A percentile compares a stretch with the other conserved stretches of the same genome.
phyloP scores from a whole-genome alignment of 2,329 filamentous ascomycete genomes.

The Talaromyces verruculosus region DNA sequence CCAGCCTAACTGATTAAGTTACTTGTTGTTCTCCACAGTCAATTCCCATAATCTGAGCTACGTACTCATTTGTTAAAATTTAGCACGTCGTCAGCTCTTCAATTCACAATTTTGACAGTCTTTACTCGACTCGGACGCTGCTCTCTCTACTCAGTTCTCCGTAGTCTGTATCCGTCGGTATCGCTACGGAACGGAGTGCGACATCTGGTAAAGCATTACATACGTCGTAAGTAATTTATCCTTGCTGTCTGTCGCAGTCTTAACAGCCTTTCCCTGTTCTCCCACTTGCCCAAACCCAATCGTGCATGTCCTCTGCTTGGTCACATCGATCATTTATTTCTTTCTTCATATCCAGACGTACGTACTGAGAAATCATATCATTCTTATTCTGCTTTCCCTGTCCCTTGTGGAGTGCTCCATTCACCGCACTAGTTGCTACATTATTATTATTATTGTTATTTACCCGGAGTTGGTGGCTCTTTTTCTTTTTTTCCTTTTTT shows the following conservation, averaged over 20 bases:
- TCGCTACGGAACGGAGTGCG: not conserved
- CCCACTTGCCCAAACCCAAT: conserved; percentile 6
- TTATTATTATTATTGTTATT: conserved; percentile 1
- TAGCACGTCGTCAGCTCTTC: not conserved
- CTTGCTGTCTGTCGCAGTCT: not conserved
- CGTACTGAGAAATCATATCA: not conserved
- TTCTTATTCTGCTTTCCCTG: not conserved
- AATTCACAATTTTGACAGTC: not conserved
- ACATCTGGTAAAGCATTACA: not conserved
- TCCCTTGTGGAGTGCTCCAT: not conserved
- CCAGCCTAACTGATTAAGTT: not conserved
- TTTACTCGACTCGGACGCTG: conserved; percentile 1
- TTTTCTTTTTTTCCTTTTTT: not conserved
- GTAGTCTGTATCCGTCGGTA: not conserved
- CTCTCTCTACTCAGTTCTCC: not conserved
- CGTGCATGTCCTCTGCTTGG: not conserved
- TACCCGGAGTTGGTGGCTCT: conserved; percentile 4
- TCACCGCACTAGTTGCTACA: not conserved
- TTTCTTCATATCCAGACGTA: not conserved
- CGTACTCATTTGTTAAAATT: not conserved
- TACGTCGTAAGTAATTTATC: not conserved
- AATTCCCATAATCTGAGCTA: not conserved
- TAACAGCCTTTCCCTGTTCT: not conserved
- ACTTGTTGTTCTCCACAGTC: not conserved
- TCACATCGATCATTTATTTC: conserved; percentile 1